Evolutionary conservation across 1,284 basidiomycete species (phyloP), one percentile per base, ranked within the genome.

Genomic region (Wolfiporia cocos): DNA sequence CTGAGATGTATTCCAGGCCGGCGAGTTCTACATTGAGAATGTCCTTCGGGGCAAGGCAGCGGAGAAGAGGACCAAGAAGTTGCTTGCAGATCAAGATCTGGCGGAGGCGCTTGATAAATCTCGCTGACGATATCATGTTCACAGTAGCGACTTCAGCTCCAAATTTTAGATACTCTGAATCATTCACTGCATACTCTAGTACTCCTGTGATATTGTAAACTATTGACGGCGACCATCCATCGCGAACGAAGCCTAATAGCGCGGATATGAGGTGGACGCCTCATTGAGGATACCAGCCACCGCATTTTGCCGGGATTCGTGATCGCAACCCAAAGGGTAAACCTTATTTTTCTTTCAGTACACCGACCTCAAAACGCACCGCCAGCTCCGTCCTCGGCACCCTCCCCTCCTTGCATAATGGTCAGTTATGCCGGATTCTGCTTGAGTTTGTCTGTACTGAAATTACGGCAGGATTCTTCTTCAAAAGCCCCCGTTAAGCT

Each of bases 401-500:
- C 32, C 51, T 44, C 39, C 41, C 37, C 47, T 37, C 44, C 39
- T 39, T 39, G 32, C 43, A 52, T 48, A 54, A 60, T 58, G 56
- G 56, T 57, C 48, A 48, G 58, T 17, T 23, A 22, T 15, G 3
- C 17, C 10, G 6, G 18, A 14, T n/a, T 15, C 14, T 1, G 29
- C 11, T 18, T 11, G 10, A 14, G 3, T 3, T 18, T 5, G 9
- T 7, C 11, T 4, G 17, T 24, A 23, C 44, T 55, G 34, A 55
- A 34, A 6, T 12, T 9, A 7, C 5, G 34, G 12, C 42, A 87
- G 85, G 84, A 89, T 65, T 78, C 86, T 65, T 78, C 86, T 58
- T 79, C 85, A 67, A 93, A 94, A 83, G 76, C 80, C 52, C 83
- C 88, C 60, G 92, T 94, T 65, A 95, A 95, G 71, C 90, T 96